Base-by-base conservation (phyloP, 1,284 basidiomycete species). In the Leccinum huronense region DNA sequence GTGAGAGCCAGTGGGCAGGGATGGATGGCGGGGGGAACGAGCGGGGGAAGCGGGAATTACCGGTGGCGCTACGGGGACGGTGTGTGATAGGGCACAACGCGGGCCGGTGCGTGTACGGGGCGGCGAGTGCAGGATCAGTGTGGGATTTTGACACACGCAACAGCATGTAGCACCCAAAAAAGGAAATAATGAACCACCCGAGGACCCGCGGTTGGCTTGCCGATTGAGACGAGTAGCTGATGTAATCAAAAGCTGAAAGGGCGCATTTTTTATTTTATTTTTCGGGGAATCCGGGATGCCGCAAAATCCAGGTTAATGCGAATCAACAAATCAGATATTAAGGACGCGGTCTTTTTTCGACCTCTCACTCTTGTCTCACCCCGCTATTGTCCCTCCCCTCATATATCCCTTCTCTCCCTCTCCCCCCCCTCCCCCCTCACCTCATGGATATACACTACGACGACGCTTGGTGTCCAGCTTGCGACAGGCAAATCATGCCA, bases 401-500 rank as follows among this genome's bases (percentile, higher is more conserved):
- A 63, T 70, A 73, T 68, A 54, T 54, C 45, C 53, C 53, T 38
- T 11, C 53, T 10, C 60, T 42, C 40, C 40, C 14, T 3, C 13
- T 36, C 38, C 2, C 31, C 40, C 34, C 54, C 61, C 11, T 19
- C 27, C 36, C 33, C 1, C 4, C 33, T 42, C 62, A 55, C 23
- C 19, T 63, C 45, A 78, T 77, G 75, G 80, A 79, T 68, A 82
- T 85, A 77, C 81, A 86, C 78, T 82, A 81, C 76, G 80, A 89
- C 78, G 81, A 86, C 66, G 80, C 82, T 60, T 91, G 88, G 87
- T 91, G 90, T 81, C 87, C 87, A 59, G 84, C 84, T 70, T 91
- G 90, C 79, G 83, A 86, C 69, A 80, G 84, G 69, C 85, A 87
- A 67, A 91, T 91, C 67, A 78, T 84, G 30, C 90, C 90, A 31